phyloP scores from a whole-genome alignment of 1,284 basidiomycete genomes.

The Fomitiporia mediterranea region DNA sequence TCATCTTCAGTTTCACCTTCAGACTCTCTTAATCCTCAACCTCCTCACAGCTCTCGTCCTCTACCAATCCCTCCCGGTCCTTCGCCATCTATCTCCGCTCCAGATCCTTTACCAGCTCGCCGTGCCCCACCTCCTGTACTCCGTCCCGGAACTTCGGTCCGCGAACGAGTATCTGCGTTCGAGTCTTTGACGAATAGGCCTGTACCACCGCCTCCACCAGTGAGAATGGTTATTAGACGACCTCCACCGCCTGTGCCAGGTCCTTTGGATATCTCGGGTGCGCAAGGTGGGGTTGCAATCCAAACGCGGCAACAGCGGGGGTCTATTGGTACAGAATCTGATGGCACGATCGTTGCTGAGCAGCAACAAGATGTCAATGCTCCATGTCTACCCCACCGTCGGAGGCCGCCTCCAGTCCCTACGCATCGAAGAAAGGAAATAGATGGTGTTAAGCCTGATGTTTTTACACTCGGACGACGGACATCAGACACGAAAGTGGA shows the following conservation, averaged over 20 bases:
- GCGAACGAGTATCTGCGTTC: slow-evolving; percentile 5
- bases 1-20: not conserved
- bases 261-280: not conserved
- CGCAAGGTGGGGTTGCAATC: not conserved
- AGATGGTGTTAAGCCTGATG: too few relatives aligned
- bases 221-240: not conserved
- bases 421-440: not conserved
- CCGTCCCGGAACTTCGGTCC: not conserved
- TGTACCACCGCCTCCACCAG: slow-evolving; percentile 12
- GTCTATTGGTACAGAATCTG: too few relatives aligned
- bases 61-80: not conserved
- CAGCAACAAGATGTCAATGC: not conserved
- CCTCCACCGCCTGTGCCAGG: slow-evolving; percentile 9
- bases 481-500: too few relatives aligned
- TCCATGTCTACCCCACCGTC: not conserved
- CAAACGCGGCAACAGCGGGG: too few relatives aligned
- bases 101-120: not conserved
- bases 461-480: too few relatives aligned
- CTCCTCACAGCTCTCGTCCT: not conserved
- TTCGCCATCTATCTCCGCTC: not conserved
- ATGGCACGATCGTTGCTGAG: too few relatives aligned
- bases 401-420: not conserved
- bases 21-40: not conserved
- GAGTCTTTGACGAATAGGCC: slow-evolving; percentile 8
- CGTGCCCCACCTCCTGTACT: not conserved